phyloP scores from a whole-genome alignment of 192 early-diverging fungal genomes.

The Podila clonocystis region DNA sequence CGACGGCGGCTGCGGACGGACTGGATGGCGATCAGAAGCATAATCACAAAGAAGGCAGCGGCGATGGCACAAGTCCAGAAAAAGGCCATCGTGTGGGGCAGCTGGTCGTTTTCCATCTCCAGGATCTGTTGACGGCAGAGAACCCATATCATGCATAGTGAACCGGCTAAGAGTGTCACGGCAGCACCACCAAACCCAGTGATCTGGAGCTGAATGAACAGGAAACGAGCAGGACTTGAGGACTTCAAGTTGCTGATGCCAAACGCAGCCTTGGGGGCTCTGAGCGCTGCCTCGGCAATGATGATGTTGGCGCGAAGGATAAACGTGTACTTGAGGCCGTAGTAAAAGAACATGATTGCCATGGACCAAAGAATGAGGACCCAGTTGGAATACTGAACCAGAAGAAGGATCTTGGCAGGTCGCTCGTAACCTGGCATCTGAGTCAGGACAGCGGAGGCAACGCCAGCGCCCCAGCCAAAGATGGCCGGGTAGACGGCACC shows the following conservation, averaged over 20 bases:
- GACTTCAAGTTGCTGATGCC: conserved; percentile 38
- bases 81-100: conserved; percentile 44
- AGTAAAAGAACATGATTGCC: conserved; percentile 52
- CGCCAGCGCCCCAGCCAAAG: conserved; percentile 27
- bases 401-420: conserved; percentile 14
- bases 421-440: conserved; percentile 27
- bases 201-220: conserved; percentile 47
- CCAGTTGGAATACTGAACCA: conserved; percentile 45
- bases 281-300: conserved; percentile 39
- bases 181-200: conserved; percentile 40
- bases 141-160: conserved; percentile 43
- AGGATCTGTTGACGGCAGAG: conserved; percentile 26
- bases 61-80: conserved; percentile 51
- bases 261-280: conserved; percentile 39
- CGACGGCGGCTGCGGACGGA: conserved; percentile 35
- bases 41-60: conserved; percentile 23
- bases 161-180: conserved; percentile 30
- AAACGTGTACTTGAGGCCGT: conserved; percentile 51
- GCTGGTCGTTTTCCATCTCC: conserved; percentile 11
- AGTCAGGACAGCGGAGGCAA: conserved; percentile 24
- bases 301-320: conserved; percentile 48
- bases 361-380: conserved; percentile 45
- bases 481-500: conserved; percentile 39
- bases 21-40: conserved; percentile 35
- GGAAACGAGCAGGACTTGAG: conserved; percentile 35